Percentiles rank a stretch among this genome's conserved stretches.
Evolutionary conservation across 23 red algal genomes (phyloP).

Genomic region (Pyropia yezoensis): DNA sequence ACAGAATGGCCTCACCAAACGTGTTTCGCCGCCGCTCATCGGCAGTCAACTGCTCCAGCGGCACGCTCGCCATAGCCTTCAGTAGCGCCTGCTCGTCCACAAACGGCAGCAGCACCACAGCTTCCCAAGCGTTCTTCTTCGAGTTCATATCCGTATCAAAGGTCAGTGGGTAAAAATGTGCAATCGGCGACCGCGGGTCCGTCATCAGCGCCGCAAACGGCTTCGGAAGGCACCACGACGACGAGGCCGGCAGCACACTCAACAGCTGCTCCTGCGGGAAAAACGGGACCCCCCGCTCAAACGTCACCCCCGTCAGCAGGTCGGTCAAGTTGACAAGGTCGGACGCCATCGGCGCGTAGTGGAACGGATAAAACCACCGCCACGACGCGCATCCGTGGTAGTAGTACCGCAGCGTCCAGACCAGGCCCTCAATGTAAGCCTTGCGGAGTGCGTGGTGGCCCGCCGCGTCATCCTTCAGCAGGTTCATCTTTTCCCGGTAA

Average conservation of each 20-base stretch:
- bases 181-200: conserved; percentile 48
- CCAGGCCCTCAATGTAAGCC: conserved; percentile 72
- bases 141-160: conserved; percentile 88
- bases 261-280: conserved; percentile 80
- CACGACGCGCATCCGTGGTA: conserved; percentile 68
- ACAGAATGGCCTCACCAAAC: conserved; percentile 26
- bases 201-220: conserved; percentile 71
- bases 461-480: conserved; percentile 3
- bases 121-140: conserved; percentile 93
- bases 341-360: conserved; percentile 89
- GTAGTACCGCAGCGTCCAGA: conserved; percentile 89
- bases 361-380: conserved; percentile 96
- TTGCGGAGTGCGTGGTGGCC: conserved; percentile 13
- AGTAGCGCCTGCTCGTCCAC: conserved; percentile 67
- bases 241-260: conserved; percentile 64
- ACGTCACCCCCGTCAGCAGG: conserved; percentile 23
- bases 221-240: conserved; percentile 66
- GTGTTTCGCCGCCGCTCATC: conserved; percentile 43
- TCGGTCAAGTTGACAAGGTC: conserved; percentile 65
- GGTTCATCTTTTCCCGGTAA: conserved; percentile 64
- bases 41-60: conserved; percentile 13
- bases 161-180: conserved; percentile 64
- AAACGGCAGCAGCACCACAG: conserved; percentile 91
- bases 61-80: conserved; percentile 30
- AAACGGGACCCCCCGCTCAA: conserved; percentile 51